A percentile compares a stretch with the other conserved stretches of the same genome.
Evolutionary conservation across 345 rosid species (phyloP).

Genomic region (Moricandia moricandioides): DNA sequence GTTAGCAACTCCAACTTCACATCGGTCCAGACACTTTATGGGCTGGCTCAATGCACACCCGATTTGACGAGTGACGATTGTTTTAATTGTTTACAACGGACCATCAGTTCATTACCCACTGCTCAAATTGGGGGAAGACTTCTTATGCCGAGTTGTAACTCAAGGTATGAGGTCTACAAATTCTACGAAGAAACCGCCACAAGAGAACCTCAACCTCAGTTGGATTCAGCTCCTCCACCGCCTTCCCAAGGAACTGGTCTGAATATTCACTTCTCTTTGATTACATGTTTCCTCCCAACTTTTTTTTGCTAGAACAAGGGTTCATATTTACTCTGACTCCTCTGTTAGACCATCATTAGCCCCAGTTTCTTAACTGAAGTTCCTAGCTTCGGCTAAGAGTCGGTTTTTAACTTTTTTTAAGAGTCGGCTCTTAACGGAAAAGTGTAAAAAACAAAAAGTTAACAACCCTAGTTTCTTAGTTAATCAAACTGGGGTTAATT

Average conservation of each 20-base stretch:
- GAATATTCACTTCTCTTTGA: not conserved
- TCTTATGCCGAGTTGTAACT: not conserved
- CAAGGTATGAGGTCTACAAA: not conserved
- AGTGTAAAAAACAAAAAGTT: too few species aligned
- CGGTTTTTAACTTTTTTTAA: too few species aligned
- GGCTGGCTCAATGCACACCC: constrained; percentile 47
- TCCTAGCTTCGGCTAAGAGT: too few species aligned
- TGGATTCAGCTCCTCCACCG: not conserved
- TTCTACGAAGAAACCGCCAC: not conserved
- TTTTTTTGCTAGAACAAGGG: not conserved
- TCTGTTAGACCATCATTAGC: too few species aligned
- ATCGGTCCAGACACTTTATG: constrained; percentile 18
- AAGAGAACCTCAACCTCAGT: not conserved
- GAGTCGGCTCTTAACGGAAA: too few species aligned
- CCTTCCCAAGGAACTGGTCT: not conserved
- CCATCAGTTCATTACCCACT: not conserved
- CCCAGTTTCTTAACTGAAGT: too few species aligned
- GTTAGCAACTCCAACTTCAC: not conserved
- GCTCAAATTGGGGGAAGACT: constrained; percentile 33
- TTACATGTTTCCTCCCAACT: not conserved
- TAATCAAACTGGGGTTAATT: too few species aligned
- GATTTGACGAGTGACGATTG: constrained; percentile 32
- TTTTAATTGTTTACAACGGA: constrained; percentile 1
- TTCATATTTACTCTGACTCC: not conserved
- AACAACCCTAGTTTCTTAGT: too few species aligned